These are phyloP conservation scores for Plasmodium ovale DNA, from an alignment of 169 alveolate genomes.

Conservation along the genomic window DNA sequence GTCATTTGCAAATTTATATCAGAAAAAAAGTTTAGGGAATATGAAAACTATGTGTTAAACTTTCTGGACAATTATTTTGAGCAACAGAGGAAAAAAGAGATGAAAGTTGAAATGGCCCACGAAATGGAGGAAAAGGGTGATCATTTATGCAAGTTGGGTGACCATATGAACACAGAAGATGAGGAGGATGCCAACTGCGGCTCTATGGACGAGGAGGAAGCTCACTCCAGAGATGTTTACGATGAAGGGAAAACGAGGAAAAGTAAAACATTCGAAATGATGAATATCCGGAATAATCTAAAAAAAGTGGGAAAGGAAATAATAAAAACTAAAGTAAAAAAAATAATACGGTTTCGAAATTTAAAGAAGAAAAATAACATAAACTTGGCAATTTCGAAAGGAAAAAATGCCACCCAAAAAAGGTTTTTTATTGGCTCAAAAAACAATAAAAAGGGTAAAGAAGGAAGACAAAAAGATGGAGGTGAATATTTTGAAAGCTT, in stretches of 20 bases:
- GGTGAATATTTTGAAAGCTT: conserved; percentile 60
- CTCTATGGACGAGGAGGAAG: neutral
- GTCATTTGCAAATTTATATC: conserved; percentile 63
- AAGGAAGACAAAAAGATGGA: neutral
- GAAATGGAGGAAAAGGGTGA: neutral
- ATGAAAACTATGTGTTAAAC: conserved; percentile 36
- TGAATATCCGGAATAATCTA: neutral
- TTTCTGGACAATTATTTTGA: conserved; percentile 31
- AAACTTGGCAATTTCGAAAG: neutral
- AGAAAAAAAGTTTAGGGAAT: conserved; percentile 34
- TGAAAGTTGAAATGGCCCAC: neutral
- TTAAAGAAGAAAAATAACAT: conserved; percentile 2
- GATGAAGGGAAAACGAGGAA: neutral
- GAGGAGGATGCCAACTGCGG: neutral
- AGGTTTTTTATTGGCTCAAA: neutral
- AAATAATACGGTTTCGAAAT: neutral
- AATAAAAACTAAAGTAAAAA: conserved; percentile 19
- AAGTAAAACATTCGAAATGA: neutral
- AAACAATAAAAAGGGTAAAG: neutral
- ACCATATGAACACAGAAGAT: neutral
- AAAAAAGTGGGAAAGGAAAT: conserved; percentile 12
- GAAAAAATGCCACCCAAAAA: neutral
- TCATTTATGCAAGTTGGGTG: neutral
- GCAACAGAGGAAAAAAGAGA: conserved; percentile 7
- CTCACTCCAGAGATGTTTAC: neutral